phyloP scores from a whole-genome alignment of 2,329 filamentous ascomycete species.

The Calycina herbarum region DNA sequence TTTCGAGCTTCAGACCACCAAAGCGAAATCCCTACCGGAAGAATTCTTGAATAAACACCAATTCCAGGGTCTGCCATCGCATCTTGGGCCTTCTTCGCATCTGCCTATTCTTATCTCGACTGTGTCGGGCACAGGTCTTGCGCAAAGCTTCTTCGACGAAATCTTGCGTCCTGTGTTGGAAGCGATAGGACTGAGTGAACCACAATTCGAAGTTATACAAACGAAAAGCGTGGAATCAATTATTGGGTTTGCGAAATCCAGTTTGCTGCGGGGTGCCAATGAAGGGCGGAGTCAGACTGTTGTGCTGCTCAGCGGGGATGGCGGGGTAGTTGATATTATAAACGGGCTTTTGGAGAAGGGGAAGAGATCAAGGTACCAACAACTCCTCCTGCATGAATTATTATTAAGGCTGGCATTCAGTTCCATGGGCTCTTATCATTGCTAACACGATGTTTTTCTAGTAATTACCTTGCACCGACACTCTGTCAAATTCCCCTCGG shows the following conservation, averaged over 20 bases:
- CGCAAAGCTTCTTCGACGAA: constrained; percentile 54
- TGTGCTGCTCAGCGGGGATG: constrained; percentile 83
- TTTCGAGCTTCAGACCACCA: constrained; percentile 36
- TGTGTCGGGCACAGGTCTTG: constrained; percentile 61
- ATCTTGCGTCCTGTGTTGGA: constrained; percentile 58
- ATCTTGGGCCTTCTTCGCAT: constrained; percentile 33
- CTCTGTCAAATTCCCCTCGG: constrained; percentile 60
- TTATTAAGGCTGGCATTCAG: too few species aligned
- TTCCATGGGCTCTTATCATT: constrained; percentile 11
- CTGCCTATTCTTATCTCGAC: constrained; percentile 69
- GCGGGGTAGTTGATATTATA: constrained; percentile 78
- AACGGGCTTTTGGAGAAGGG: constrained; percentile 56
- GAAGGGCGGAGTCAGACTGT: constrained; percentile 56
- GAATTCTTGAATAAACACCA: constrained; percentile 41
- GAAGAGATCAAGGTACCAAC: constrained; percentile 29
- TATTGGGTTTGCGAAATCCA: constrained; percentile 55
- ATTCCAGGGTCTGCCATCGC: constrained; percentile 41
- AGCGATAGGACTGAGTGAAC: constrained; percentile 43
- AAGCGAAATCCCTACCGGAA: constrained; percentile 40
- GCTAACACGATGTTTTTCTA: constrained; percentile 18
- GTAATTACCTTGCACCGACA: constrained; percentile 40
- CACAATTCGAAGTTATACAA: constrained; percentile 53
- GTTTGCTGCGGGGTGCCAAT: constrained; percentile 51
- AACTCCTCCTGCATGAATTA: too few species aligned
- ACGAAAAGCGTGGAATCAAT: constrained; percentile 67